Evolutionary conservation across 495 filamentous ascomycete species (phyloP), one percentile per base, ranked within the genome.

Genomic region (Penicillium mononematosum): DNA sequence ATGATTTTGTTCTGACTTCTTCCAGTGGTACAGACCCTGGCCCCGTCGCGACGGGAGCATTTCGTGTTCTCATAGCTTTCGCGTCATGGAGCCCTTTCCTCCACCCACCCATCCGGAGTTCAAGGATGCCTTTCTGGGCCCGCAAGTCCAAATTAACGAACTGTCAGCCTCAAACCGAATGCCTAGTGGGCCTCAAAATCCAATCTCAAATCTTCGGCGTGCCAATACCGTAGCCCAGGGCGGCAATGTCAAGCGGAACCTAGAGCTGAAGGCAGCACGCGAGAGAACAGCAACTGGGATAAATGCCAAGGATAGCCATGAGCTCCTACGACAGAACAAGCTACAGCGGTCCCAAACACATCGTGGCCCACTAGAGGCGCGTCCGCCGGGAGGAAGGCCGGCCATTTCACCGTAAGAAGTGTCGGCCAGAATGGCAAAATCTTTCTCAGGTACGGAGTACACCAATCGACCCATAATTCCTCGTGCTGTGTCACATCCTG

Each of bases 341-440:
- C 59, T 71, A 43, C 78, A 73, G 64, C 73, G 70, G 25, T 68
- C 70, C 8, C 66, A 72, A 56, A 65, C 65, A 45, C 69, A 67
- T 12, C 62, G 70, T 12, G 51, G 50, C 14, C 61, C 67, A 20
- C 67, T 66, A 49, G 74, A 75, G 55, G 62, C 61, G n/a, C 65
- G 66, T 62, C 57, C 71, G 38, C 58, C 20, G 63, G 63, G 45
- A 75, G 76, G 58, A 79, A 76, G 74, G 89, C 86, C 25, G 81
- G 89, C 48, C 88, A 94, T 66, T 98, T 96, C 71, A 90, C 91
- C 10, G 93, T 97, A 54, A 91, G 89, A 24, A 97, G 96, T 75
- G 88, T 98, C 55, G 92, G 92, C 45, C 89, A 91, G 67, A 93
- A 94, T 76, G 93, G 93, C 36, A 87, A 88, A 72, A 92, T 98